These are phyloP conservation scores for Nothophaeocryptopus gaeumannii DNA, from an alignment of 2,329 filamentous ascomycete genomes.

Conservation along the genomic window DNA sequence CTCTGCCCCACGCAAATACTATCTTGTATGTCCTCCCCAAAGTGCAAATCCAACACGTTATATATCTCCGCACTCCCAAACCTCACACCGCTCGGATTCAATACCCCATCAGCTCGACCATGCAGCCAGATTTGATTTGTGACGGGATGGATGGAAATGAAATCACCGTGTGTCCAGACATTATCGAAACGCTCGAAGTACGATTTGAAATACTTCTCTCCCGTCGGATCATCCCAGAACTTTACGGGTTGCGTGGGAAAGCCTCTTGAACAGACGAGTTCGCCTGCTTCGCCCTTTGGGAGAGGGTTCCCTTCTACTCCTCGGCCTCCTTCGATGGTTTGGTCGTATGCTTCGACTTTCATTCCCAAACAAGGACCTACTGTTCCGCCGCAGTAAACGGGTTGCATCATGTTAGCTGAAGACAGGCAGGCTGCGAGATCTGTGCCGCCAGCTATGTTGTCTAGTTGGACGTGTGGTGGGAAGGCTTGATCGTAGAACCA, in stretches of 20 bases:
- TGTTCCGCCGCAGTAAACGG: slow-evolving; percentile 60
- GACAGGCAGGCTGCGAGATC: slow-evolving; percentile 68
- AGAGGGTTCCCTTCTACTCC: slow-evolving; percentile 51
- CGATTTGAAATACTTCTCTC: slow-evolving; percentile 44
- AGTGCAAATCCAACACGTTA: slow-evolving; percentile 65
- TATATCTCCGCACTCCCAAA: slow-evolving; percentile 83
- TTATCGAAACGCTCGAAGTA: slow-evolving; percentile 50
- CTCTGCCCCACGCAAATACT: slow-evolving; percentile 79
- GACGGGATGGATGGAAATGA: slow-evolving; percentile 65
- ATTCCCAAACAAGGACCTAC: slow-evolving; percentile 55
- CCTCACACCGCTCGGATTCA: slow-evolving; percentile 75
- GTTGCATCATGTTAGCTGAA: slow-evolving; percentile 65
- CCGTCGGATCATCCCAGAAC: slow-evolving; percentile 46
- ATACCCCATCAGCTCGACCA: slow-evolving; percentile 71
- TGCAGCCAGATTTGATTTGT: slow-evolving; percentile 66
- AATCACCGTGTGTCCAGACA: slow-evolving; percentile 83
- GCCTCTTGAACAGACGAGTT: slow-evolving; percentile 65
- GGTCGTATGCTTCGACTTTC: slow-evolving; percentile 61
- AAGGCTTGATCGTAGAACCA: slow-evolving; percentile 77
- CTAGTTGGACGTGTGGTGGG: slow-evolving; percentile 62
- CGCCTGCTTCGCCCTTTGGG: slow-evolving; percentile 65
- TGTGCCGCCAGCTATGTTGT: slow-evolving; percentile 74
- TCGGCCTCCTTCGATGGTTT: slow-evolving; percentile 42
- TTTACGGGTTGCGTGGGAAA: slow-evolving; percentile 72
- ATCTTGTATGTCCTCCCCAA: slow-evolving; percentile 62